Base-by-base conservation (phyloP, 2,329 filamentous ascomycete genomes). In the Westerdykella aurantiaca region DNA sequence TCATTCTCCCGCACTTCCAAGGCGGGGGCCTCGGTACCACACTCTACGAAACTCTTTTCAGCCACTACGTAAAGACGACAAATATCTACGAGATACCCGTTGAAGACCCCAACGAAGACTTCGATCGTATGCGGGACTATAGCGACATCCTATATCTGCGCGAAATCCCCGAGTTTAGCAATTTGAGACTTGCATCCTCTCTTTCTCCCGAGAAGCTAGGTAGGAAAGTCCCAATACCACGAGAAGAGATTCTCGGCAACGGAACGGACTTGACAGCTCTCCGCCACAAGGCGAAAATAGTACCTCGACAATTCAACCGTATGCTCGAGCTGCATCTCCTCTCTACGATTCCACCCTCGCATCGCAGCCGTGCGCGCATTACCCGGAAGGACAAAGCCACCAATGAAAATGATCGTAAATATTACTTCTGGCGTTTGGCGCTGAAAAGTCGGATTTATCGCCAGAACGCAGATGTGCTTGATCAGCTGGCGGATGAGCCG, bases 71-170 rank as follows among this genome's bases (percentile, higher is more conserved):
- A 45, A 74, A 79, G 29, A 79, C 85, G 44, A 66, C 78, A 0
- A 82, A 83, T 47, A 85, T 89, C 6, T 75, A 81, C 43, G 91
- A 97, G 63, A 79, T 98, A 57, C 94, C 90, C 0, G 83, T 98
- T 5, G 93, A 98, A 69, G 91, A 97, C 49, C 94, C 93, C 0
- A 97, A 87, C 58, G 86, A 91, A 61, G 81, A 78, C 1, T 94
- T 94, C 55, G 86, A 93, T 58, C 81, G 88, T 46, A 73, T 94
- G 56, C 80, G 88, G 52, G 87, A 93, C 60, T 72, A 84, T 41
- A 83, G 81, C 55, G 88, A 94, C 57, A 71, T 91, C 25, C 70
- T 73, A 4, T 82, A 81, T 52, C 72, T 93, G 3, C 79, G 79
- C 43, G 70, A 67, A 7, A 70, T 73, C 14, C 73, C 81, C 0